Evolutionary conservation across 202 grass and related monocot genomes (phyloP), one percentile per base, ranked within the genome.

Genomic region (Brachypodium distachyon): DNA sequence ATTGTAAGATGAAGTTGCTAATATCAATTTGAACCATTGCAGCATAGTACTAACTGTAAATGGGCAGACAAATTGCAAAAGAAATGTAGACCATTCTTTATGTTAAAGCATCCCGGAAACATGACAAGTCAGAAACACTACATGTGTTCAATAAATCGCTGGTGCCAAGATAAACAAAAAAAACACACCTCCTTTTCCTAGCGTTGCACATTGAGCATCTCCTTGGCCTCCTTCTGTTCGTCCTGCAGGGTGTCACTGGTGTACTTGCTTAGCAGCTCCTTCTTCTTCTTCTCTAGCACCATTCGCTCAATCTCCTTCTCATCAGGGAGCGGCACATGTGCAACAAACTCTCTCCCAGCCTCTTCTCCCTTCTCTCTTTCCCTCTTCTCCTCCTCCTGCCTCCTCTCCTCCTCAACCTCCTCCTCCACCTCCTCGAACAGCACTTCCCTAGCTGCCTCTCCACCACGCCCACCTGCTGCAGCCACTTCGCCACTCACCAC

Each of bases 371-470:
- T 79, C 75, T 85, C 89, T 49, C 77, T 87, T 59, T 97, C 89
- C 73, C 73, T 82, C 70, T 68, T 78, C 62, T 90, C 88, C 72
- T 86, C 88, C 64, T 89, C 85, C 58, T 25, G 67, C 86, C 85
- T 84, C 85, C 86, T 89, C 77, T 98, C 95, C 61, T 98, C 95
- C 81, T 90, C 95, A 22, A 98, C 95, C 28, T 90, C 95, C 70
- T 98, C 95, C 80, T 98, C 95, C 19, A 90, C 91, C 65, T 86
- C 95, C 66, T 98, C 91, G 22, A 98, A 90, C 68, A 98, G 76
- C 56, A 97, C 88, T 72, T 90, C 87, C 36, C 62, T 74, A n/a
- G 83, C 80, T 56, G 87, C 77, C 3, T 87, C 84, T 27, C 65
- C 81, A 7, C 50, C 28, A 14, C 29, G 57, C 17, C 78, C 82